Conservation (phyloP, 495 filamentous ascomycete genomes). For the Chaetomium cochliodes region DNA sequence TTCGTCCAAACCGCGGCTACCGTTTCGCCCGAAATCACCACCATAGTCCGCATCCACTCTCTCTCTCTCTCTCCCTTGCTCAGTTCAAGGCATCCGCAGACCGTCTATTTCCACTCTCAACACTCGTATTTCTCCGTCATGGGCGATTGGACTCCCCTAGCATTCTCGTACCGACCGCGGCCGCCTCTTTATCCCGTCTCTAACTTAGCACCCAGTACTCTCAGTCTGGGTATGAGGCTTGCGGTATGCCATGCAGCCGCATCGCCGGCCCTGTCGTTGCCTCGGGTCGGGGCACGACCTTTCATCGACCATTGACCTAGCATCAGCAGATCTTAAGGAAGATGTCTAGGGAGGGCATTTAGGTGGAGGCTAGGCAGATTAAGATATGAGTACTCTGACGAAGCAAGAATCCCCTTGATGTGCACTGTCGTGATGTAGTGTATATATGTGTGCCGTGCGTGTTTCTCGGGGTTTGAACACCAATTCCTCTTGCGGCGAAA, state of each 20-base stretch:
- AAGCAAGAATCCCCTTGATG: neutral
- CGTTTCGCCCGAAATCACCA: neutral
- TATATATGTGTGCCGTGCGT: neutral
- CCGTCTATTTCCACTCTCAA: conserved; percentile 15
- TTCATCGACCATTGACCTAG: conserved; percentile 7
- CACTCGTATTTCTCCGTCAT: conserved; percentile 17
- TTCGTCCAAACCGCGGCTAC: neutral
- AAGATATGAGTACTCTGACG: conserved; percentile 34
- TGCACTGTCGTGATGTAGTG: neutral
- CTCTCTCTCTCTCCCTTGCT: conserved; percentile 15
- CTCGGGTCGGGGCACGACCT: neutral
- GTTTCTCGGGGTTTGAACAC: neutral
- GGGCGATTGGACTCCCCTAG: conserved; percentile 21
- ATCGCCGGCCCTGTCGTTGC: conserved; percentile 11
- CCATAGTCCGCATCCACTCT: neutral
- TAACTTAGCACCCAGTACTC: neutral
- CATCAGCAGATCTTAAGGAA: conserved; percentile 27
- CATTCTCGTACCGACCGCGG: conserved; percentile 22
- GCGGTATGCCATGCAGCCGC: conserved; percentile 1
- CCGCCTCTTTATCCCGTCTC: conserved; percentile 23
- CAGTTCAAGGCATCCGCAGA: conserved; percentile 11
- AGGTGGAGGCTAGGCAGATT: conserved; percentile 26
- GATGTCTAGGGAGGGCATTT: conserved; percentile 28
- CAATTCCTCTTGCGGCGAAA: neutral
- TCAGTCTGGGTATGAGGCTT: conserved; percentile 17